Conservation (phyloP, 768 basidiomycete genomes). For the Pleurotus platypus region DNA sequence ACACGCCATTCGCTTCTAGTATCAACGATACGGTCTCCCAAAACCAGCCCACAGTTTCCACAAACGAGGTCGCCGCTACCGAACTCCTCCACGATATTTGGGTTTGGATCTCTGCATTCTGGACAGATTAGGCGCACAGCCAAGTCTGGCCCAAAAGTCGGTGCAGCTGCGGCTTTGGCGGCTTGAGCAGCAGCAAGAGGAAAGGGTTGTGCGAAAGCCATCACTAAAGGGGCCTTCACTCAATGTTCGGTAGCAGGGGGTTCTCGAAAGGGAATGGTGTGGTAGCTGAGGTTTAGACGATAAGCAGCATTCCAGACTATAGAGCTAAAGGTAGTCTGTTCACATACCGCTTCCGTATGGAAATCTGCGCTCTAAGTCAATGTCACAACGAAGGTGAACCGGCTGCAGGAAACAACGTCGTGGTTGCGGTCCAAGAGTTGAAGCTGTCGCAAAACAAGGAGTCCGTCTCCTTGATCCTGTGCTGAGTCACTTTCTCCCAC, state of each 20-base stretch:
- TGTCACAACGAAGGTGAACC: no score
- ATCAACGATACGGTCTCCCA: slow-evolving; percentile 96
- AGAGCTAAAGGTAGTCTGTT: no score
- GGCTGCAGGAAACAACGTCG: no score
- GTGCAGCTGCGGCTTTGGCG: slow-evolving; percentile 48
- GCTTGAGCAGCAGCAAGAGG: slow-evolving; percentile 61
- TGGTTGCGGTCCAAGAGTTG: no score
- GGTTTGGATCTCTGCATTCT: slow-evolving; percentile 90
- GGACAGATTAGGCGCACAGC: slow-evolving; percentile 91
- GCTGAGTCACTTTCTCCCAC: no score
- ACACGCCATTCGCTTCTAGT: slow-evolving; percentile 98
- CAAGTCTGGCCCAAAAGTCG: slow-evolving; percentile 75
- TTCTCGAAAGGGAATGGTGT: neutral
- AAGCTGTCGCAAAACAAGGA: no score
- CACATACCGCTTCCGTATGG: no score
- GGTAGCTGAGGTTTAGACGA: no score
- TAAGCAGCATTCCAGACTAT: no score
- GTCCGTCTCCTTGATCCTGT: no score
- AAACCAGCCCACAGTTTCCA: slow-evolving; percentile 87
- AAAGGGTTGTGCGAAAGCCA: slow-evolving; percentile 80
- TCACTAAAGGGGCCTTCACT: slow-evolving; percentile 14
- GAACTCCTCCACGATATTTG: slow-evolving; percentile 96
- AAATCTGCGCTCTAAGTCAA: no score
- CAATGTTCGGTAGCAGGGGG: slow-evolving; percentile 2
- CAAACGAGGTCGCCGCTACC: slow-evolving; percentile 97